Evolutionary conservation across 73 alveolate genomes (phyloP).

Genomic region (Symbiodinium natans): DNA sequence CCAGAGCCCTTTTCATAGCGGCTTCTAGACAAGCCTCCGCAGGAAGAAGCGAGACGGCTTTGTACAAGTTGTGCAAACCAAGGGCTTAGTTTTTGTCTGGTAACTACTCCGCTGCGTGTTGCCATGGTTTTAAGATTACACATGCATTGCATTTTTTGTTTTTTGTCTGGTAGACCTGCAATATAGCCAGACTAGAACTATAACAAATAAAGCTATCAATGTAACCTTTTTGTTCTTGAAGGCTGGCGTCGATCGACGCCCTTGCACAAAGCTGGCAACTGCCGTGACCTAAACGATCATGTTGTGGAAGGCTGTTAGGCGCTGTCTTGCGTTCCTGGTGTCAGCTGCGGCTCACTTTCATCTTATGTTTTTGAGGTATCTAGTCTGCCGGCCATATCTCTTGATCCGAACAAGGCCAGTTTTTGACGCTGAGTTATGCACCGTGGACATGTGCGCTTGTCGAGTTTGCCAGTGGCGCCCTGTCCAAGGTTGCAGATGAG

Average conservation of each 20-base stretch:
- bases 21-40: no score
- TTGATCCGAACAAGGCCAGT: conserved; percentile 38
- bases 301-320: not conserved
- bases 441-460: not conserved
- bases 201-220: no score
- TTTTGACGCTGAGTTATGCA: no score
- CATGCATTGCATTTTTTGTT: no score
- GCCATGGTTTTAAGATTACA: not conserved
- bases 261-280: conserved; percentile 2
- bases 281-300: not conserved
- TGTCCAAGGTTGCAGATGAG: conserved; percentile 37
- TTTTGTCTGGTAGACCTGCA: no score
- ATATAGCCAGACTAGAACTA: no score
- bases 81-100: no score
- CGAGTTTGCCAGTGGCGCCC: not conserved
- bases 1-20: no score
- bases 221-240: no score
- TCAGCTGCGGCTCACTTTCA: no score
- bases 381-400: conserved; percentile 61
- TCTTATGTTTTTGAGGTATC: not conserved
- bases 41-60: no score
- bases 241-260: not conserved
- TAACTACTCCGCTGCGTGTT: not conserved
- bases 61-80: no score
- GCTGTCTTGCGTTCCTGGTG: not conserved